Percentiles rank a stretch among this genome's conserved stretches.
Evolutionary conservation across 2,329 filamentous ascomycete genomes (phyloP).

Genomic region (Diaporthe helianthi): DNA sequence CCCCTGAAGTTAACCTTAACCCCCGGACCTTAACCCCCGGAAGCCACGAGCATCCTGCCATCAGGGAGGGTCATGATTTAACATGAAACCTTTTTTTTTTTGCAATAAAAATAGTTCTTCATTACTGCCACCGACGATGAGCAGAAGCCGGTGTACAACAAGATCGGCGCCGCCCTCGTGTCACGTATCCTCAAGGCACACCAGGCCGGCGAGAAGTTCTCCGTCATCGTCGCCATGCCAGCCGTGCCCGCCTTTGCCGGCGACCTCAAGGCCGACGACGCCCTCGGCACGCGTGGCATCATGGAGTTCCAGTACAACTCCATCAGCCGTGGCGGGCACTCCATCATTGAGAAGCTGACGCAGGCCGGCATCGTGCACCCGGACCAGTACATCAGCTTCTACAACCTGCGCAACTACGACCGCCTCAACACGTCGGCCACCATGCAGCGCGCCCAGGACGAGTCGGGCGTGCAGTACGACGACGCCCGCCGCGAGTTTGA

Average conservation of each 20-base stretch:
- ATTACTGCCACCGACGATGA: conserved; percentile 78
- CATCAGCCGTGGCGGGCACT: conserved; percentile 78
- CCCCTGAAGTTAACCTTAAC: no score
- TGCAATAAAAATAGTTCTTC: no score
- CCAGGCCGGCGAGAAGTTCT: conserved; percentile 70
- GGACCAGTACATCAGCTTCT: conserved; percentile 79
- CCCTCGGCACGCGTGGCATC: conserved; percentile 80
- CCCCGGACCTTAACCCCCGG: no score
- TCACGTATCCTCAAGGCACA: conserved; percentile 77
- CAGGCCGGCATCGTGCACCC: conserved; percentile 72
- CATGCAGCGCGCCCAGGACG: conserved; percentile 66
- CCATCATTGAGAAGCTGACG: conserved; percentile 76
- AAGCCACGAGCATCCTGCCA: no score
- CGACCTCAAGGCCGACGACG: conserved; percentile 75
- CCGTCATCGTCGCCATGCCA: conserved; percentile 79
- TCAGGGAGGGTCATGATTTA: neutral
- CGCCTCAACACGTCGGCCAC: conserved; percentile 75
- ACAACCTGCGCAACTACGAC: conserved; percentile 85
- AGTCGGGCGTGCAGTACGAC: conserved; percentile 72
- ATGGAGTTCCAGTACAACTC: conserved; percentile 88
- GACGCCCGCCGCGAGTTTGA: conserved; percentile 70
- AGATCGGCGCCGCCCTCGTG: conserved; percentile 80
- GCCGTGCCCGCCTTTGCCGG: conserved; percentile 84
- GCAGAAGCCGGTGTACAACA: conserved; percentile 77
- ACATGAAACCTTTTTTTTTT: conserved; percentile 31